These are phyloP conservation scores for Gryganskiella cystojenkinii DNA, from an alignment of 192 early-diverging fungal species.

Conservation along the genomic window DNA sequence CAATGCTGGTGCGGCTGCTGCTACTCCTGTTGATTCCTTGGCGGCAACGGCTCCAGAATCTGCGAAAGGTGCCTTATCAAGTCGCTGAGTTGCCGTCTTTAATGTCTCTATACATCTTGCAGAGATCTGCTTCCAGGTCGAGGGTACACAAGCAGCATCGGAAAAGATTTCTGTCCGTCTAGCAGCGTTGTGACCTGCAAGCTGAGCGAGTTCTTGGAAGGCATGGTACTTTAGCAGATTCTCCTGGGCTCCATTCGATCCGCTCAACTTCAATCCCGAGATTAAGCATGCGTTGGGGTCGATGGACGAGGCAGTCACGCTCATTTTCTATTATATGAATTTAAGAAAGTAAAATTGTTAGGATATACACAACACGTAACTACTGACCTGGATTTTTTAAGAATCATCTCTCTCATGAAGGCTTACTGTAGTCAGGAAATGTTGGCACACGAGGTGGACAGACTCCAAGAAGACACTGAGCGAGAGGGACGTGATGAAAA, in stretches of 20 bases:
- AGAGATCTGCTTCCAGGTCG: constrained; percentile 39
- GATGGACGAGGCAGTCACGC: constrained; percentile 21
- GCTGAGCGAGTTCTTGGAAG: constrained; percentile 34
- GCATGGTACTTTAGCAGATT: constrained; percentile 41
- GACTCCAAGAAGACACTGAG: constrained; percentile 32
- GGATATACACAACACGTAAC: no score
- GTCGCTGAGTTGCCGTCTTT: constrained; percentile 17
- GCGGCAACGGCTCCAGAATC: not conserved
- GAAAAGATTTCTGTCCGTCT: constrained; percentile 30
- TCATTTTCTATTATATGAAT: constrained; percentile 27
- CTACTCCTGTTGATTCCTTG: no score
- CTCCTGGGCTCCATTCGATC: constrained; percentile 21
- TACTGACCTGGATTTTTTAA: not conserved
- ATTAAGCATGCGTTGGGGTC: constrained; percentile 41
- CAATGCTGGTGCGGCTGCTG: not conserved
- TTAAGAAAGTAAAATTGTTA: not conserved
- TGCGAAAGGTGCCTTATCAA: constrained; percentile 12
- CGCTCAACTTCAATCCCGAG: constrained; percentile 35
- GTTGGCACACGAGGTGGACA: constrained; percentile 39
- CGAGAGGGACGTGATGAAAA: constrained; percentile 22
- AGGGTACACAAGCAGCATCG: constrained; percentile 22
- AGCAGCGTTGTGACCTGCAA: constrained; percentile 13
- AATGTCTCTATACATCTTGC: constrained; percentile 20
- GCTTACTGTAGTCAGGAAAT: constrained; percentile 32
- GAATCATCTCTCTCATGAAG: not conserved